These are phyloP conservation scores for Zizania palustris DNA, from an alignment of 202 grass and related monocot genomes.

Conservation along the genomic window DNA sequence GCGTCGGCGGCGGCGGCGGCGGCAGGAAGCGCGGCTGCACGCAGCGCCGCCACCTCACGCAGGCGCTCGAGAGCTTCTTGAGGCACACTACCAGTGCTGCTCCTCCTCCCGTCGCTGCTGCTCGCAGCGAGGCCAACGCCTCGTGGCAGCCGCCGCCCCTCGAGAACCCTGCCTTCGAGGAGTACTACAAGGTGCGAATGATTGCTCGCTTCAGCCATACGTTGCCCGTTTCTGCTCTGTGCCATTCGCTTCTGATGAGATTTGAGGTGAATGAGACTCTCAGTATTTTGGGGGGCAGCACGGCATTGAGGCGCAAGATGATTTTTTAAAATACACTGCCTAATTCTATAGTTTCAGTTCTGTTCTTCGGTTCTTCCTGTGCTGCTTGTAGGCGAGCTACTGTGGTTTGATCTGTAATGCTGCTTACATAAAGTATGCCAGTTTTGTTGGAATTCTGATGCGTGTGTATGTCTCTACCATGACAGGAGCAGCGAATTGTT, in stretches of 20 bases:
- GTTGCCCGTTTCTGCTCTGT: neutral
- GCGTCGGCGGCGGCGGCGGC: constrained; percentile 49
- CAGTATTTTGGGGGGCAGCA: neutral
- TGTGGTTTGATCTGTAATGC: neutral
- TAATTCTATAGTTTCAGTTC: neutral
- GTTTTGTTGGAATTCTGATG: neutral
- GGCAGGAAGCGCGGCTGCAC: constrained; percentile 50
- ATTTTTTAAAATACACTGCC: neutral
- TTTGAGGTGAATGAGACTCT: constrained; percentile 9
- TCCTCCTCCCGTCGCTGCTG: neutral
- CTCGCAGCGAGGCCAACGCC: constrained; percentile 36
- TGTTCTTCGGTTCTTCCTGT: neutral
- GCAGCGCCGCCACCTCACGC: constrained; percentile 64
- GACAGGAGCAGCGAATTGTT: constrained; percentile 76
- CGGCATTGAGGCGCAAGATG: neutral
- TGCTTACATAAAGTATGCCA: neutral
- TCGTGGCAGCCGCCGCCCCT: constrained; percentile 57
- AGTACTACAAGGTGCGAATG: constrained; percentile 82
- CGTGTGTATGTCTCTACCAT: constrained; percentile 24
- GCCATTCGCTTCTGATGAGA: neutral
- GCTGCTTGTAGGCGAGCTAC: neutral
- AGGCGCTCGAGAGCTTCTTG: constrained; percentile 59
- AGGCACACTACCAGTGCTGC: constrained; percentile 36
- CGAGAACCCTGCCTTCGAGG: constrained; percentile 76
- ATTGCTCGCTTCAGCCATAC: neutral